These are phyloP conservation scores for Botryosphaeria dothidea DNA, from an alignment of 2,329 filamentous ascomycete species.

Conservation along the genomic window DNA sequence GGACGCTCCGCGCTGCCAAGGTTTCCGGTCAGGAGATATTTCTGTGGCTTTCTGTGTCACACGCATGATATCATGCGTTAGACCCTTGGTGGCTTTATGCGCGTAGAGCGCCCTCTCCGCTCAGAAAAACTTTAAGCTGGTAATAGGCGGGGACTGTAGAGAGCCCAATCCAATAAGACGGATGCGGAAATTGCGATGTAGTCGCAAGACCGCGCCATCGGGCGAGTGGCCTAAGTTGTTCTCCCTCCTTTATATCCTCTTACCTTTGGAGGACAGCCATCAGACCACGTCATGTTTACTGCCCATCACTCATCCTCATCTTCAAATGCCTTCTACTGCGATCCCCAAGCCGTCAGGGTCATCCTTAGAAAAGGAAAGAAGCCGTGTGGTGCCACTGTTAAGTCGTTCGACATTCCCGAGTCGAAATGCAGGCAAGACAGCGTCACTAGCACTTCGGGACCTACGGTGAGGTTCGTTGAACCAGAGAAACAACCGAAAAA, in stretches of 20 bases:
- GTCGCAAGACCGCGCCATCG: neutral
- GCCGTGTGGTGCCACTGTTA: neutral
- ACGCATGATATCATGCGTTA: neutral
- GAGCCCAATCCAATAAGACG: neutral
- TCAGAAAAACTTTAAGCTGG: neutral
- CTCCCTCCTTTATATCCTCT: neutral
- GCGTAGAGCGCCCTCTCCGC: neutral
- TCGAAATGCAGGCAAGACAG: neutral
- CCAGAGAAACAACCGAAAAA: conserved; percentile 79
- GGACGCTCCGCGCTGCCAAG: neutral
- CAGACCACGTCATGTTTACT: conserved; percentile 2
- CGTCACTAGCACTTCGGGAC: neutral
- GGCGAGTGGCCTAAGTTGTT: neutral
- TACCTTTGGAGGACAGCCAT: neutral
- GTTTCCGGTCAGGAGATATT: neutral
- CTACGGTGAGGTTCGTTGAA: conserved; percentile 61
- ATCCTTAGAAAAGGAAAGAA: neutral
- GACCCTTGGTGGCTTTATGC: neutral
- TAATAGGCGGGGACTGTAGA: neutral
- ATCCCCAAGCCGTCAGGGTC: neutral
- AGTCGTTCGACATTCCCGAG: neutral
- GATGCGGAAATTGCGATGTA: neutral
- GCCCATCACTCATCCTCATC: neutral
- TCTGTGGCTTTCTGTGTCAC: neutral
- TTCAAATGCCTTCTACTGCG: neutral